Base-by-base conservation (phyloP, 495 filamentous ascomycete genomes). In the Daldinia caldariorum region DNA sequence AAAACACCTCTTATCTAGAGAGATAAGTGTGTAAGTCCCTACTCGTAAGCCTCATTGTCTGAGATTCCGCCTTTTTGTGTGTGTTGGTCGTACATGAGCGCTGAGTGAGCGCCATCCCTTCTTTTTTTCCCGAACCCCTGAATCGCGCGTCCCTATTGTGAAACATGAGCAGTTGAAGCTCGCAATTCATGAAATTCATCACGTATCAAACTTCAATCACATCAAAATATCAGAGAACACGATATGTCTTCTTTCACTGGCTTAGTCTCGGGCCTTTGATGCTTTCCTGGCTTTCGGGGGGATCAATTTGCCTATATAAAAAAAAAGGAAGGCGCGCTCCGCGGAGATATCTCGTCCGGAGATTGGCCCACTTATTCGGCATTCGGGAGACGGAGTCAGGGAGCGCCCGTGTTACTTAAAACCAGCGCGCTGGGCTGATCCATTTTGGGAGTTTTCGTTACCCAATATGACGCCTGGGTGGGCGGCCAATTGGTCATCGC, bases 381-480 rank as follows among this genome's bases (percentile, higher is more conserved):
- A 68, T 72, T 72, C 69, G 64, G 64, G 38, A 56, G 60, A 61
- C 64, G 55, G 69, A 60, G 54, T 56, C 47, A 64, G 39, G 63
- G 59, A 35, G 54, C 35, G 12, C 35, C 43, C 54, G 37, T 64
- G 58, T 31, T 12, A 67, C 10, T 60, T 66, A 49, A 20, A 20
- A n/a, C 61, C 61, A 66, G 50, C 57, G 39, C 35, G 29, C n/a
- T 66, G 58, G 39, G 26, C 26, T 60, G 58, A 47, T 39, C 63
- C 69, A 32, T 67, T 71, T 67, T 66, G 57, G 63, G 69, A 67
- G 39, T 72, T 72, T 64, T 51, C 41, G 59, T 72, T 72, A 72
- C 60, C 16, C 64, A 68, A 72, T 72, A 72, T 64, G 69, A 72
- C 61, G 69, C 64, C 61, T 26, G 61, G 57, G 61, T 61, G 26